Conservation (phyloP, 495 filamentous ascomycete genomes). For the Staphylotrichum longicolle region DNA sequence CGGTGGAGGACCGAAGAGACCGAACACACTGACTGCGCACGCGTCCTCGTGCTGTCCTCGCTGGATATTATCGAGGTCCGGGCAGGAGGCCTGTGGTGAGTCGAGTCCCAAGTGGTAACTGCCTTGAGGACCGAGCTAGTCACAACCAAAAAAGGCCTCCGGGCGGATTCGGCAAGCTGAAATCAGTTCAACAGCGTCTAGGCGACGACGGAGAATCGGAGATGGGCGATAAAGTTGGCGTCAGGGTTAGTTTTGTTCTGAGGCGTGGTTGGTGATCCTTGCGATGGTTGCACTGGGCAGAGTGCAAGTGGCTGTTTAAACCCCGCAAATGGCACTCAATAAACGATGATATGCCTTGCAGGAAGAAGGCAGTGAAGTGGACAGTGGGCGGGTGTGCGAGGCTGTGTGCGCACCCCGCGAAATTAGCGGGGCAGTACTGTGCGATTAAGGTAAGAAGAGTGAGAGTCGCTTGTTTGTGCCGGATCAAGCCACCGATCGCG, state of each 20-base stretch:
- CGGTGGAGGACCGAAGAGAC: too few relatives aligned
- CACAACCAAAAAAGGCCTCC: not conserved
- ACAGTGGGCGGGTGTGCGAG: not conserved
- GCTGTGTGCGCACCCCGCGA: not conserved
- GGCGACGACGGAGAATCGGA: too few relatives aligned
- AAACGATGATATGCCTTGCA: conserved; percentile 1
- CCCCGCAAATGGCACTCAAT: not conserved
- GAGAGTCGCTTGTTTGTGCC: not conserved
- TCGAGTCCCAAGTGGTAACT: too few relatives aligned
- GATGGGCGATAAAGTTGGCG: too few relatives aligned
- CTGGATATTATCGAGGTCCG: not conserved
- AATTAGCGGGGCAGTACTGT: not conserved
- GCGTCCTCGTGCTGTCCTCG: too few relatives aligned
- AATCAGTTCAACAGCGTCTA: too few relatives aligned
- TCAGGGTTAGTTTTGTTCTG: not conserved
- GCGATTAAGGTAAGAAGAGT: too few relatives aligned
- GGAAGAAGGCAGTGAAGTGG: not conserved
- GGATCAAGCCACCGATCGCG: not conserved
- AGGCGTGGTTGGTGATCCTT: not conserved
- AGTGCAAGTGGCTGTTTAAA: not conserved
- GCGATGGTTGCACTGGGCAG: not conserved
- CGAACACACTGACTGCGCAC: too few relatives aligned
- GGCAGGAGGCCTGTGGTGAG: not conserved
- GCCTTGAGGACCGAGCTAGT: too few relatives aligned
- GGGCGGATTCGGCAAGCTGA: not conserved